A percentile compares a stretch with the other conserved stretches of the same genome.
phyloP scores from a whole-genome alignment of 352 stramenopile genomes.

The Phytophthora foliorum region DNA sequence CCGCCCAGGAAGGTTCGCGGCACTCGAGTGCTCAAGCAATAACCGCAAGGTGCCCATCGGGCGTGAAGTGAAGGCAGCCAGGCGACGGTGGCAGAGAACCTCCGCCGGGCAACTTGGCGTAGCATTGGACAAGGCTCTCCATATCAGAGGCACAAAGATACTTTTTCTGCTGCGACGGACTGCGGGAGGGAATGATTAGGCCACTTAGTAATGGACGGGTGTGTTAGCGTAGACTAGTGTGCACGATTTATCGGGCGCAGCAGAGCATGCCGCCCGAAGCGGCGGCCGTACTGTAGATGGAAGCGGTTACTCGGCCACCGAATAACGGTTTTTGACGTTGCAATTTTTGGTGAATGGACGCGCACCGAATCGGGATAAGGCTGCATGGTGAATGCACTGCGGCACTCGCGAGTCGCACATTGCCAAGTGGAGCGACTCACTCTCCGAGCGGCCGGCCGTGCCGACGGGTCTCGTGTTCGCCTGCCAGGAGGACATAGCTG shows the following conservation, averaged over 20 bases:
- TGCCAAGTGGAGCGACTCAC: constrained; percentile 2
- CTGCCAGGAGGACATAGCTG: constrained; percentile 15
- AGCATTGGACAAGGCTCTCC: neutral
- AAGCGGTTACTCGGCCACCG: constrained; percentile 17
- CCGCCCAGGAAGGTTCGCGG: constrained; percentile 37
- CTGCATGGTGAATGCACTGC: neutral
- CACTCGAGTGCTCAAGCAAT: constrained; percentile 27
- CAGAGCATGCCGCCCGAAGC: neutral
- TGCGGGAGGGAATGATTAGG: neutral
- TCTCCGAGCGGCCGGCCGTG: too few relatives aligned
- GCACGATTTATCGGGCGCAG: constrained; percentile 6
- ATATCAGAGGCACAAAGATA: constrained; percentile 37
- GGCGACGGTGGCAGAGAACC: constrained; percentile 30
- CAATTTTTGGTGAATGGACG: constrained; percentile 30
- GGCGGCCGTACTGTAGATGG: constrained; percentile 12
- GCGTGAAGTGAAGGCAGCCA: constrained; percentile 33
- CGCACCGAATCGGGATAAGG: constrained; percentile 15
- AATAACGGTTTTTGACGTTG: constrained; percentile 28
- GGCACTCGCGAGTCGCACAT: neutral
- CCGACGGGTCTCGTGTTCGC: constrained; percentile 7
- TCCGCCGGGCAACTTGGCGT: constrained; percentile 14
- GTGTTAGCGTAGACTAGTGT: neutral
- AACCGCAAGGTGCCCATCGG: constrained; percentile 40
- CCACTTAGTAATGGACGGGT: neutral
- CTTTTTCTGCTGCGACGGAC: constrained; percentile 27